phyloP scores from a whole-genome alignment of 805 yeast genomes.

The Cyberlindnera lachancei region DNA sequence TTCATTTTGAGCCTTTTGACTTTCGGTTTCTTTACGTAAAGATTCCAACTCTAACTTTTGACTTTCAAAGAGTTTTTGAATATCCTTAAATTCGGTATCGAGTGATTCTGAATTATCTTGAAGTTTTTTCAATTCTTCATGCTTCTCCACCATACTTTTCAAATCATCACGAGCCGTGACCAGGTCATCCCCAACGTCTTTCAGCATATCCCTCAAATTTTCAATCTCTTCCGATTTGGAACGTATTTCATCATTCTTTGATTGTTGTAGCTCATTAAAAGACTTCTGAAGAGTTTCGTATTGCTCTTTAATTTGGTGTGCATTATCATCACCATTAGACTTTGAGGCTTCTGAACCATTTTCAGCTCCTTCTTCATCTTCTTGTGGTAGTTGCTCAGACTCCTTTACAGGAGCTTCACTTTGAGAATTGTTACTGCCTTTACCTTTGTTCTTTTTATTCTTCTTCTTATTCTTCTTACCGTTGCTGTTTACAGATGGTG shows the following conservation, averaged over 20 bases:
- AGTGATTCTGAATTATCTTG: constrained; percentile 1
- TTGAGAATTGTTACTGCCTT: background rate
- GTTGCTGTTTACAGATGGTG: too few species aligned
- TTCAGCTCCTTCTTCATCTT: background rate
- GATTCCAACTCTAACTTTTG: constrained; percentile 21
- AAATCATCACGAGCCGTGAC: constrained; percentile 60
- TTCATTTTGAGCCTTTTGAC: constrained; percentile 8
- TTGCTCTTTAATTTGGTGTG: too few species aligned
- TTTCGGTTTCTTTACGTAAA: constrained; percentile 30
- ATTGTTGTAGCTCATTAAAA: constrained; percentile 11
- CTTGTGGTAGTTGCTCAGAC: constrained; percentile 15
- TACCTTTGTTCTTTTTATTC: constrained; percentile 14
- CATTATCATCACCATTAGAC: too few species aligned
- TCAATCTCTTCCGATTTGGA: constrained; percentile 57
- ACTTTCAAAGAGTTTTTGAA: constrained; percentile 11
- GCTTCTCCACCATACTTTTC: constrained; percentile 28
- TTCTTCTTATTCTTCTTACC: constrained; percentile 14
- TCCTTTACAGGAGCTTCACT: constrained; percentile 16
- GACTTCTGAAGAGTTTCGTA: constrained; percentile 2
- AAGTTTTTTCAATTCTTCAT: constrained; percentile 5
- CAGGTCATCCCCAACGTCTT: constrained; percentile 70
- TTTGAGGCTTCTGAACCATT: too few species aligned
- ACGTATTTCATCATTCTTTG: constrained; percentile 24
- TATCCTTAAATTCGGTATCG: too few species aligned
- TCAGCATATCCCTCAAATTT: constrained; percentile 65